These are phyloP conservation scores for Lepiota venenata DNA, from an alignment of 768 basidiomycete species.

Conservation along the genomic window DNA sequence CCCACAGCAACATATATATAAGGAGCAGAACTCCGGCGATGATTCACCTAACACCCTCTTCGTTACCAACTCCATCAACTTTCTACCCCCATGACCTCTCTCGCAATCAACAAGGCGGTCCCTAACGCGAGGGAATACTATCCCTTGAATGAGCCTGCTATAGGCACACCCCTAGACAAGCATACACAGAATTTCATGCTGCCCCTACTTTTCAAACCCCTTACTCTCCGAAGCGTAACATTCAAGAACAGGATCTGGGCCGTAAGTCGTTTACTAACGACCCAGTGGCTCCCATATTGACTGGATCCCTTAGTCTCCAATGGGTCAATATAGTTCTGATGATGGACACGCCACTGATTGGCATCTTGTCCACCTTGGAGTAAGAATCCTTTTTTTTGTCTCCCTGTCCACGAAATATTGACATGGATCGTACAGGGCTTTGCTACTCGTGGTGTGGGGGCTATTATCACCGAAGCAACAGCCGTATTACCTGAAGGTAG, in stretches of 20 bases:
- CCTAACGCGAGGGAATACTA: slow-evolving; percentile 52
- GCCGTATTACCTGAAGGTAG: slow-evolving; percentile 71
- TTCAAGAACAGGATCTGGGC: slow-evolving; percentile 80
- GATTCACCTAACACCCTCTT: too few relatives aligned
- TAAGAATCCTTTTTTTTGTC: slow-evolving; percentile 28
- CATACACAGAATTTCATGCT: slow-evolving; percentile 36
- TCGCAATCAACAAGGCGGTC: slow-evolving; percentile 43
- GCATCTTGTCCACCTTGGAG: slow-evolving; percentile 81
- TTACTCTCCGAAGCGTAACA: slow-evolving; percentile 54
- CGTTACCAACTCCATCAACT: too few relatives aligned
- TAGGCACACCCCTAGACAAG: slow-evolving; percentile 34
- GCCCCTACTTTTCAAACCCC: slow-evolving; percentile 62
- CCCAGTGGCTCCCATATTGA: background rate
- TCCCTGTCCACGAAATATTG: background rate
- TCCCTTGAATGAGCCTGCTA: slow-evolving; percentile 54
- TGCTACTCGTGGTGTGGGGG: slow-evolving; percentile 68
- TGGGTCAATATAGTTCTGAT: slow-evolving; percentile 80
- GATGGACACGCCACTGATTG: slow-evolving; percentile 77
- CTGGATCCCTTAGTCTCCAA: slow-evolving; percentile 49
- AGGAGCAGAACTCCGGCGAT: too few relatives aligned
- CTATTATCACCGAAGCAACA: slow-evolving; percentile 73
- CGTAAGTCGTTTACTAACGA: slow-evolving; percentile 28
- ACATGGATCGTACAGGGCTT: slow-evolving; percentile 35
- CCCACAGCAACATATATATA: too few relatives aligned
- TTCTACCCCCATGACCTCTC: slow-evolving; percentile 1